Conservation (phyloP, 305 asterid species). For the Fraxinus sp. region DNA sequence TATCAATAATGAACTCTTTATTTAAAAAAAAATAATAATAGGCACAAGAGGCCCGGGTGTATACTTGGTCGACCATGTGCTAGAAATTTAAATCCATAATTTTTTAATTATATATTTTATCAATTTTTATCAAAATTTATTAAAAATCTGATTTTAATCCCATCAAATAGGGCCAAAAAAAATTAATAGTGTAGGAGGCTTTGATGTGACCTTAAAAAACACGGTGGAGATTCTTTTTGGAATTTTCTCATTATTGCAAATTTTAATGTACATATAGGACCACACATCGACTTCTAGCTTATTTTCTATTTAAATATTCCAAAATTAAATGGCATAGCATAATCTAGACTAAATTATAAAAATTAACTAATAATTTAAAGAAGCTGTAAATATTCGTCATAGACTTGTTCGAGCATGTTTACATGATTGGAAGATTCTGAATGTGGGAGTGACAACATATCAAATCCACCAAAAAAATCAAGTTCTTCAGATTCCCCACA, state of each 20-base stretch:
- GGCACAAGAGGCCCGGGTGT: background rate
- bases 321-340: no score
- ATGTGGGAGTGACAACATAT: background rate
- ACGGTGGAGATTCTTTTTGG: background rate
- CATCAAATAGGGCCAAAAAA: no score
- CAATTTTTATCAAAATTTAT: no score
- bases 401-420: constrained; percentile 1
- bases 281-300: background rate
- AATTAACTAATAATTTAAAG: background rate
- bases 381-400: constrained; percentile 6
- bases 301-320: no score
- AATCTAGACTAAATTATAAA: no score
- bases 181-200: no score
- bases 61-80: no score
- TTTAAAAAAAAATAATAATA: no score
- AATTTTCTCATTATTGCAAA: background rate
- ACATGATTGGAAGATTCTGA: background rate
- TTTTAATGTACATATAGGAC: background rate
- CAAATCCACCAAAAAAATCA: background rate
- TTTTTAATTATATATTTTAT: no score
- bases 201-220: background rate
- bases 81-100: no score
- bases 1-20: no score
- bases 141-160: no score
- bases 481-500: background rate